phyloP scores from a whole-genome alignment of 352 stramenopile genomes.

The Aphanomyces stellatus region DNA sequence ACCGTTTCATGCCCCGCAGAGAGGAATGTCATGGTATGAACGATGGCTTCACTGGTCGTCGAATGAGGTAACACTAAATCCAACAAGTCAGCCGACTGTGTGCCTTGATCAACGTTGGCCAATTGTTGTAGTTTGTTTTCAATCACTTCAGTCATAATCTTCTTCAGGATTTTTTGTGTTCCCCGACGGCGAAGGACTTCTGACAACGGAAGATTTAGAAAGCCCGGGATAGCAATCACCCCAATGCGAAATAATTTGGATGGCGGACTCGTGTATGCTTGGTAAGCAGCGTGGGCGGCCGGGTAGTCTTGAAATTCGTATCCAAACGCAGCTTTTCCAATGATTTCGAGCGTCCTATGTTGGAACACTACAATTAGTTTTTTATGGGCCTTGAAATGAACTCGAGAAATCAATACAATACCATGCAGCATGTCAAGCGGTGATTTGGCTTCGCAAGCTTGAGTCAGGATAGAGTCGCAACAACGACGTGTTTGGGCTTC shows the following conservation, averaged over 20 bases:
- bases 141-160: not conserved
- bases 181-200: not conserved
- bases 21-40: constrained; percentile 26
- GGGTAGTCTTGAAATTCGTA: not conserved
- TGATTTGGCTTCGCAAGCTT: not conserved
- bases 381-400: not conserved
- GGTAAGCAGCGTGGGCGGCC: not conserved
- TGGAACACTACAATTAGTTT: not conserved
- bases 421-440: not conserved
- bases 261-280: not conserved
- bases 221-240: not conserved
- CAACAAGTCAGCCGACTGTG: too few relatives aligned
- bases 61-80: not conserved
- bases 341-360: not conserved
- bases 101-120: not conserved
- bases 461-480: not conserved
- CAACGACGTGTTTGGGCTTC: not conserved
- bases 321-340: not conserved
- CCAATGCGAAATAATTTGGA: not conserved
- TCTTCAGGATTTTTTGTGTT: not conserved
- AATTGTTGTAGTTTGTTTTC: not conserved
- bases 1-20: constrained; percentile 15
- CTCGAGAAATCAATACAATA: too few relatives aligned
- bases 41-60: not conserved
- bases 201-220: not conserved